A percentile compares a stretch with the other conserved stretches of the same genome.
Conservation (phyloP, 805 yeast species). For the Cyberlindnera americana region DNA sequence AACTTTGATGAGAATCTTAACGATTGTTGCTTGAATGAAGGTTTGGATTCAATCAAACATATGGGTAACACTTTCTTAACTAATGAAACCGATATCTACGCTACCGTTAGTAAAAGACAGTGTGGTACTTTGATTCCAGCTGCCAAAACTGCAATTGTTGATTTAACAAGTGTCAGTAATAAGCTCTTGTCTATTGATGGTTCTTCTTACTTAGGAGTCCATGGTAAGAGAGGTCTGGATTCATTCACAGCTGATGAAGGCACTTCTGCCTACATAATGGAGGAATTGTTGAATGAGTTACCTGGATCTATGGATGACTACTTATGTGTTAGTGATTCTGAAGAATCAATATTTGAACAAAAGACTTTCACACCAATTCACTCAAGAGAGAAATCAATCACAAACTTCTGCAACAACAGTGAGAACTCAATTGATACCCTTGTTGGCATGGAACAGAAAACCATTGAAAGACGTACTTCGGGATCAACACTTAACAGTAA, state of each 20-base stretch:
- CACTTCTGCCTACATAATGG: constrained; percentile 19
- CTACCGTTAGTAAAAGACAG: constrained; percentile 40
- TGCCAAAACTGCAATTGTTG: constrained; percentile 47
- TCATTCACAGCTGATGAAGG: constrained; percentile 24
- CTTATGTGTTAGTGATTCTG: background rate
- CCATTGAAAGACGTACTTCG: constrained; percentile 15
- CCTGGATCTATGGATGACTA: constrained; percentile 8
- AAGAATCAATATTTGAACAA: constrained; percentile 14
- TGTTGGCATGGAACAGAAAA: constrained; percentile 6
- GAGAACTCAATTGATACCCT: constrained; percentile 19
- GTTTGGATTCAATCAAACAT: constrained; percentile 39
- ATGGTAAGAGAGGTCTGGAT: constrained; percentile 31
- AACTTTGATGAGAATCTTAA: constrained; percentile 28
- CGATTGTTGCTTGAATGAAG: constrained; percentile 44
- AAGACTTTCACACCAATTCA: constrained; percentile 14
- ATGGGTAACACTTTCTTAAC: constrained; percentile 27
- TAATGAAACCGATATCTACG: constrained; percentile 29
- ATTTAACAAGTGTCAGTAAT: constrained; percentile 37
- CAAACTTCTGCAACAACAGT: constrained; percentile 18
- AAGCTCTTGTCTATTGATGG: constrained; percentile 52
- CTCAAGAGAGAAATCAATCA: constrained; percentile 13
- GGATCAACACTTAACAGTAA: constrained; percentile 21
- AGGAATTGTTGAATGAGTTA: constrained; percentile 19
- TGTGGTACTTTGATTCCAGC: constrained; percentile 66
- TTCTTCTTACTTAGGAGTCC: constrained; percentile 54